Evolutionary conservation across 192 early-diverging fungal species (phyloP), one percentile per base, ranked within the genome.

Genomic region (Linnemannia elongata): DNA sequence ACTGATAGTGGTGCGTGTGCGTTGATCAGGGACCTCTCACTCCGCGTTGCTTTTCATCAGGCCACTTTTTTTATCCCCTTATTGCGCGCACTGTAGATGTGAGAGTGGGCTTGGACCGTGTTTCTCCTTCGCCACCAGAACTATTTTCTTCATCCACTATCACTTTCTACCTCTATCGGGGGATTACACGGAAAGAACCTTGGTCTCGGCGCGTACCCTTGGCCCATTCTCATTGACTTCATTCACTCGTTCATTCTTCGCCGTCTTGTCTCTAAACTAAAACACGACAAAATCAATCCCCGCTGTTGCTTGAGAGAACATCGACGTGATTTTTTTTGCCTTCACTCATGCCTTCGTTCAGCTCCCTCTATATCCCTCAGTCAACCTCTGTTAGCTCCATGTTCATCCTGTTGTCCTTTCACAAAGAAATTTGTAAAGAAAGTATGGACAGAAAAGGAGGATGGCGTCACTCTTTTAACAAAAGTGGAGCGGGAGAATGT

Each of bases 391-490:
- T 27, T 57, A 4, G 20, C n/a, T 6, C 22, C 24, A 57, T 24
- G 20, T 57, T 6, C n/a, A 57, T 55, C 44, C 6, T 20, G 18
- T 52, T 52, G 18, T 5, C 52, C 4, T 4, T 57, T 57, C 30
- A 66, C n/a, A n/a, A n/a, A n/a, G n/a, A n/a, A n/a, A n/a, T 13
- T 52, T 66, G 3, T 30, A 30, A 27, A 66, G 30, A 33, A 33
- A n/a, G 0, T 66, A 12, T 66, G n/a, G 60, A 35, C 4, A 35
- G 30, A 33, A 15, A 33, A 15, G 10, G 60, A 33, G 12, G 30
- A 66, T 66, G 60, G 60, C 60, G 60, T 66, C 60, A 66, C n/a
- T 57, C n/a, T 30, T 66, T 30, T 27, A 30, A 66, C 60, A 33
- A 33, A 33, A 66, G 60, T 66, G 30, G 30, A 33, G 60, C 60